phyloP scores from a whole-genome alignment of 306 rosid species.

The Arachis stenosperma region DNA sequence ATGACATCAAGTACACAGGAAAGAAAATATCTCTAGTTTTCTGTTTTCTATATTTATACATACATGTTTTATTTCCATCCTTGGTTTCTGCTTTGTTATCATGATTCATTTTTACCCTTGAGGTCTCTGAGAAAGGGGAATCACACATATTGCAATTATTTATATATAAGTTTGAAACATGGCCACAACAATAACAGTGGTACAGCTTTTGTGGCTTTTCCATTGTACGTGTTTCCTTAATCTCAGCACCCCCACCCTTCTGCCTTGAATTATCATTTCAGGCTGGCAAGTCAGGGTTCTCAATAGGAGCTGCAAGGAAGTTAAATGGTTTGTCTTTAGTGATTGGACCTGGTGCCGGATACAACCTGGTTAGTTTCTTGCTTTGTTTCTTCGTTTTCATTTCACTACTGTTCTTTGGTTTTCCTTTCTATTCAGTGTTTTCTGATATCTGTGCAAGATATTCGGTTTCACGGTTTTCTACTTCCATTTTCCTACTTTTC shows the following conservation, averaged over 20 bases:
- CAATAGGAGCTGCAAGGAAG: slow-evolving; percentile 76
- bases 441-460: slow-evolving; percentile 6
- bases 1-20: slow-evolving; percentile 33
- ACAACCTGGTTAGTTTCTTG: slow-evolving; percentile 71
- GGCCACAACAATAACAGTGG: slow-evolving; percentile 29
- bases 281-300: slow-evolving; percentile 77
- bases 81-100: neutral
- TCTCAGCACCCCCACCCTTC: slow-evolving; percentile 28
- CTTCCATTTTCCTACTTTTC: slow-evolving; percentile 24
- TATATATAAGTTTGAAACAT: slow-evolving; percentile 26
- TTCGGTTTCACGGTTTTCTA: slow-evolving; percentile 29
- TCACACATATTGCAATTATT: slow-evolving; percentile 13
- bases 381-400: slow-evolving; percentile 13
- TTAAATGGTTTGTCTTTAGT: slow-evolving; percentile 65
- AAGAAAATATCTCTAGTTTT: neutral
- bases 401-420: slow-evolving; percentile 28
- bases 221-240: slow-evolving; percentile 28
- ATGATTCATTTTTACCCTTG: slow-evolving; percentile 4
- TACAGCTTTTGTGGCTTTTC: slow-evolving; percentile 37
- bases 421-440: neutral
- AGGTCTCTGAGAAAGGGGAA: slow-evolving; percentile 28
- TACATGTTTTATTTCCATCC: neutral
- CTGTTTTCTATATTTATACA: neutral
- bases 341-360: slow-evolving; percentile 97
- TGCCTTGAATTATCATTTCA: slow-evolving; percentile 46